A percentile compares a stretch with the other conserved stretches of the same genome.
Conservation (phyloP, 768 basidiomycete species). For the Leccinum longicurvipes region DNA sequence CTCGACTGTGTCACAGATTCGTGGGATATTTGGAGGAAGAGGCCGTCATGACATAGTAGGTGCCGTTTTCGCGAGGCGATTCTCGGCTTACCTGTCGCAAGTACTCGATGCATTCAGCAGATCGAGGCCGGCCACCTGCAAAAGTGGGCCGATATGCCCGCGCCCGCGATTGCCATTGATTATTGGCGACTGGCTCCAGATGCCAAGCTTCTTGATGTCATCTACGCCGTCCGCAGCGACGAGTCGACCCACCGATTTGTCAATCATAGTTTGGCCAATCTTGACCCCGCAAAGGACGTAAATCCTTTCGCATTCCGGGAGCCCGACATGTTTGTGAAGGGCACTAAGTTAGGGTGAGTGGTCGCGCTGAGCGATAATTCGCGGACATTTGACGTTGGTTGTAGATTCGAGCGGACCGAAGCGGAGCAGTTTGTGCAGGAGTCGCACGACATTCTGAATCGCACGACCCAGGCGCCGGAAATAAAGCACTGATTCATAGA, state of each 20-base stretch:
- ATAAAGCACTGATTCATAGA: conserved; percentile 24
- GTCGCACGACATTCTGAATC: conserved; percentile 53
- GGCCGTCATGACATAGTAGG: conserved; percentile 88
- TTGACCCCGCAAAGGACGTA: conserved; percentile 71
- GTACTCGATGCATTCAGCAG: conserved; percentile 80
- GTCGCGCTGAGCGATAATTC: neutral
- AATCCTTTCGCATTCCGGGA: conserved; percentile 90
- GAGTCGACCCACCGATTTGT: conserved; percentile 93
- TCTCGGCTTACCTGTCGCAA: conserved; percentile 28
- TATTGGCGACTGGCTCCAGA: conserved; percentile 81
- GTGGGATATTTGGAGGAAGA: conserved; percentile 94
- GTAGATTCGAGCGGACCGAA: conserved; percentile 66
- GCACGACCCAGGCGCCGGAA: conserved; percentile 23
- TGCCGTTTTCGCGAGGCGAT: conserved; percentile 19
- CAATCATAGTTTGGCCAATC: conserved; percentile 92
- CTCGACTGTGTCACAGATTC: conserved; percentile 80
- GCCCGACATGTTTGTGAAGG: conserved; percentile 83
- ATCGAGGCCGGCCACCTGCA: conserved; percentile 79
- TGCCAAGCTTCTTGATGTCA: conserved; percentile 81
- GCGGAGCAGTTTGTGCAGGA: conserved; percentile 62
- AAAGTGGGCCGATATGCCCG: conserved; percentile 71
- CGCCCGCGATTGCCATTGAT: conserved; percentile 89
- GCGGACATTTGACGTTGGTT: conserved; percentile 17
- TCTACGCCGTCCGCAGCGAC: conserved; percentile 91
- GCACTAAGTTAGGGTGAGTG: conserved; percentile 67